Conservation (phyloP, 345 rosid genomes). For the Boechera stricta region DNA sequence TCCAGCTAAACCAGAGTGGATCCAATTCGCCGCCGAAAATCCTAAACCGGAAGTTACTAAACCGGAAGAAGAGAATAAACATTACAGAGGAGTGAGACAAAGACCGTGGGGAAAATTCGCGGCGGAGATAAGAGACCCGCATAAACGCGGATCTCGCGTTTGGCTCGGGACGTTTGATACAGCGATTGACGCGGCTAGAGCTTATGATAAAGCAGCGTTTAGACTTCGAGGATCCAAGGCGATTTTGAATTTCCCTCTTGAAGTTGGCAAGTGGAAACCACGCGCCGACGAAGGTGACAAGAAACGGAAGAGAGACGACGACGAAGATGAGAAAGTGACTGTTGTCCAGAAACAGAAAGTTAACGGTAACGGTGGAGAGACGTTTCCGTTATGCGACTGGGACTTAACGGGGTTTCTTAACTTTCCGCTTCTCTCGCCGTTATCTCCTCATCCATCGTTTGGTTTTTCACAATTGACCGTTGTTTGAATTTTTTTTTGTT, state of each 20-base stretch:
- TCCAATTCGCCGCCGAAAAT: slow-evolving; percentile 44
- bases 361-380: slow-evolving; percentile 14
- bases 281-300: slow-evolving; percentile 45
- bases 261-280: slow-evolving; percentile 62
- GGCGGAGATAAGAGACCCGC: slow-evolving; percentile 95
- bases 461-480: slow-evolving; percentile 41
- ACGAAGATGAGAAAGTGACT: slow-evolving; percentile 24
- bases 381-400: slow-evolving; percentile 46
- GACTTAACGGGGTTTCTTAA: slow-evolving; percentile 55
- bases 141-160: slow-evolving; percentile 65
- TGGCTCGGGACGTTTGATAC: slow-evolving; percentile 92
- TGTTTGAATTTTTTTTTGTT: slow-evolving; percentile 16
- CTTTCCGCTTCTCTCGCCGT: slow-evolving; percentile 65
- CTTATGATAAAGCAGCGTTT: slow-evolving; percentile 87
- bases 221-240: slow-evolving; percentile 82
- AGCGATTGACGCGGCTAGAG: slow-evolving; percentile 78
- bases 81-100: slow-evolving; percentile 85
- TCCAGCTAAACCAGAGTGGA: slow-evolving; percentile 60
- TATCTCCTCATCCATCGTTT: slow-evolving; percentile 51
- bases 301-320: slow-evolving; percentile 55
- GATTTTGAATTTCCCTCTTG: slow-evolving; percentile 84
- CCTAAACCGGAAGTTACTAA: slow-evolving; percentile 35
- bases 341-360: slow-evolving; percentile 21
- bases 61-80: slow-evolving; percentile 52
- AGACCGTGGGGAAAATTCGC: slow-evolving; percentile 99